Evolutionary conservation across 805 yeast genomes (phyloP), one percentile per base, ranked within the genome.

Genomic region (Schizosaccharomyces japonicus): DNA sequence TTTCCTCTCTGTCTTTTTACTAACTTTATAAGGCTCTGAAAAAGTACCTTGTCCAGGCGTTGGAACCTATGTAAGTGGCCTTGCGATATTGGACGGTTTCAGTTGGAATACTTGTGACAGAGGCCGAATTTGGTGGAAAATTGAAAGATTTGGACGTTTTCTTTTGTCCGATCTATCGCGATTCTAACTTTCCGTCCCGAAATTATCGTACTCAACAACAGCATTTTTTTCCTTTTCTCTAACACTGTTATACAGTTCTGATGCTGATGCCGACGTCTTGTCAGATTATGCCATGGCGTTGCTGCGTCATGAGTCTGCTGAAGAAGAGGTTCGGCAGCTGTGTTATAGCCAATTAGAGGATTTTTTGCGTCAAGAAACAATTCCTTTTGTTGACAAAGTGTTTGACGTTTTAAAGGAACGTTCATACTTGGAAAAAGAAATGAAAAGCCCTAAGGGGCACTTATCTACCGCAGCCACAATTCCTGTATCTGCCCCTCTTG

Each of bases 281-380:
- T 59, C 67, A 1, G 72, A 69, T 44, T 70, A 67, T 52, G 65
- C 68, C 17, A 33, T 66, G 26, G 69, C 71, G 1, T 55, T 70
- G 30, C 54, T 70, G 26, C 53, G 62, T 34, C 61, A 66, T 51
- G 63, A 62, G 19, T 56, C 61, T 29, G 55, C 65, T 7, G 59
- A 54, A 3, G 60, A 52, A 1, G 66, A 64, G 52, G 55, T 66
- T 44, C 49, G 55, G 15, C 54, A 55, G 33, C 50, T 61, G 47
- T 57, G 68, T 47, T 45, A 55, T 19, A 50, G 55, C 1, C 66
- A 68, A 47, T 59, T 69, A 45, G 56, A 53, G 13, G 73, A 68
- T 51, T 67, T 69, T 42, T 52, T 67, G 47, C 60, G 57, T 21
- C 60, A 56, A 15, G 47, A 50, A 19, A 53, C 55, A 8, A 26